Evolutionary conservation across 2,329 filamentous ascomycete genomes (phyloP).

Genomic region (Calonectria pseudoturangicola): DNA sequence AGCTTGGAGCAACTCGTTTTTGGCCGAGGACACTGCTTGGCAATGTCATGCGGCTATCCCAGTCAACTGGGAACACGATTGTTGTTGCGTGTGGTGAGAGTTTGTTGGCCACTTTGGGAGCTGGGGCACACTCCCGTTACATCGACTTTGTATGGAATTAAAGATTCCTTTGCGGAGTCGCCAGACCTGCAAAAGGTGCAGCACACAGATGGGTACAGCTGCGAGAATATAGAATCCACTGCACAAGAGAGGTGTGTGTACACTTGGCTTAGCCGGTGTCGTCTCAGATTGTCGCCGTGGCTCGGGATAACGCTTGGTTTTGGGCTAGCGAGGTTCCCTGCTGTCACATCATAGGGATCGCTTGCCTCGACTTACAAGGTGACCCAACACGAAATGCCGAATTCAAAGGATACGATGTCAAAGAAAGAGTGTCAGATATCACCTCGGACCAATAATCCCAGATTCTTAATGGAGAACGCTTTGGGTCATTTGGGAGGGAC

Average conservation of each 20-base stretch:
- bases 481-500: constrained; percentile 13
- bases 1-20: constrained; percentile 28
- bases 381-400: constrained; percentile 13
- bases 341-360: constrained; percentile 28
- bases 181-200: constrained; percentile 13
- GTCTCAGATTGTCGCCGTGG: constrained; percentile 35
- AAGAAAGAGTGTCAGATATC: constrained; percentile 19
- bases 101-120: background rate
- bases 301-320: constrained; percentile 24
- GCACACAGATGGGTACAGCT: background rate
- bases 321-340: constrained; percentile 27
- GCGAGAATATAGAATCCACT: constrained; percentile 14
- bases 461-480: constrained; percentile 15
- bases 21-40: constrained; percentile 35
- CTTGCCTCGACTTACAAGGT: constrained; percentile 24
- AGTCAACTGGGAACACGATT: constrained; percentile 19
- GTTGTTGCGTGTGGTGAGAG: constrained; percentile 1
- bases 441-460: constrained; percentile 13
- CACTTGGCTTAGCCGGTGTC: constrained; percentile 26
- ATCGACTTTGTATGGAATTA: background rate
- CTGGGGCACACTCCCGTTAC: background rate
- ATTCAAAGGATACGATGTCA: background rate
- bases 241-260: constrained; percentile 3
- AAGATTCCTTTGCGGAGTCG: constrained; percentile 1
- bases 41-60: constrained; percentile 33